A percentile compares a stretch with the other conserved stretches of the same genome.
phyloP scores from a whole-genome alignment of 2,329 filamentous ascomycete species.

The Fonsecaea erecta region DNA sequence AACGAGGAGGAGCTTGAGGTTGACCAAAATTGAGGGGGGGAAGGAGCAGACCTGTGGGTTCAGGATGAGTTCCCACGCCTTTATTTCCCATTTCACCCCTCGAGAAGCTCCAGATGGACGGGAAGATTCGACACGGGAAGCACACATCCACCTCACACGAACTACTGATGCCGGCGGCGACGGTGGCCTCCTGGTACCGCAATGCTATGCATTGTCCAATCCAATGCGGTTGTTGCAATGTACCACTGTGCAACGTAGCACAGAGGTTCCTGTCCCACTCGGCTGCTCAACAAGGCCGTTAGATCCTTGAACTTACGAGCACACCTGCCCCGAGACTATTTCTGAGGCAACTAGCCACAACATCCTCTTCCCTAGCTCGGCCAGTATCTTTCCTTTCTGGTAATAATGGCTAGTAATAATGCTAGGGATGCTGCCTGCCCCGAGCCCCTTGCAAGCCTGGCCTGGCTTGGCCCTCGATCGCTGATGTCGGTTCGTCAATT shows the following conservation, averaged over 20 bases:
- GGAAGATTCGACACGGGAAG: not conserved
- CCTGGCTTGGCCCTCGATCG: not conserved
- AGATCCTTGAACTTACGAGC: not conserved
- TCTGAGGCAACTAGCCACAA: constrained; percentile 1
- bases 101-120: not conserved
- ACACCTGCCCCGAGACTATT: not conserved
- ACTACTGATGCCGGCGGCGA: not conserved
- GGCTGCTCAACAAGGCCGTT: not conserved
- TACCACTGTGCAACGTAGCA: not conserved
- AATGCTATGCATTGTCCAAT: not conserved
- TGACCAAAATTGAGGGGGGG: not conserved
- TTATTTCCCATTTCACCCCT: not conserved
- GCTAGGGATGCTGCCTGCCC: not conserved
- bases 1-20: not conserved
- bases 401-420: not conserved
- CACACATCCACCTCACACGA: not conserved
- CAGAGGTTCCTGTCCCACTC: not conserved
- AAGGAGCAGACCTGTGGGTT: not conserved
- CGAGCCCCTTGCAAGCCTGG: not conserved
- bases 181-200: constrained; percentile 1
- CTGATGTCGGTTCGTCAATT: not conserved
- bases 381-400: not conserved
- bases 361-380: not conserved
- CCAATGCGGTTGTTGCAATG: not conserved
- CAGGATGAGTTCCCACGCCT: not conserved